Evolutionary conservation across 1,284 basidiomycete genomes (phyloP).

Genomic region (Cutaneotrichosporon curvatum): DNA sequence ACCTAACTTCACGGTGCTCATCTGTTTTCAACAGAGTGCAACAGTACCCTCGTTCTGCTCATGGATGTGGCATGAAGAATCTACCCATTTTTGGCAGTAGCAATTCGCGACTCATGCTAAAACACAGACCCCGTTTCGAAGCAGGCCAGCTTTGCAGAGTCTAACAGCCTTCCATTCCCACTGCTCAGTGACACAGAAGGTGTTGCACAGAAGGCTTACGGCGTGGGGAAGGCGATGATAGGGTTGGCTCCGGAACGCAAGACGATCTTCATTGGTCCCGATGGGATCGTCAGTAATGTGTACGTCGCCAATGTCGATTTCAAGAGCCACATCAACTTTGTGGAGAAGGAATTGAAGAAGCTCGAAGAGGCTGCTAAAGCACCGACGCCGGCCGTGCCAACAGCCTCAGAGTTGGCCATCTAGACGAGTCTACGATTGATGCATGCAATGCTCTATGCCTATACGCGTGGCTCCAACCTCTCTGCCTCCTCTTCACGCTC

Average conservation of each 20-base stretch:
- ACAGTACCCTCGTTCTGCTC: too few species aligned
- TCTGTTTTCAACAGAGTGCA: too few species aligned
- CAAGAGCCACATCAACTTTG: neutral
- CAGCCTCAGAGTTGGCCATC: too few species aligned
- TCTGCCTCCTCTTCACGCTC: conserved; percentile 10
- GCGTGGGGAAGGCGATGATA: conserved; percentile 58
- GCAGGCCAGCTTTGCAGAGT: conserved; percentile 64
- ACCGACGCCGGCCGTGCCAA: neutral
- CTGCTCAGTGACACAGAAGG: conserved; percentile 63
- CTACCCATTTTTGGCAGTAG: too few species aligned
- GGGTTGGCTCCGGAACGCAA: conserved; percentile 54
- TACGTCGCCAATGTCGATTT: conserved; percentile 5
- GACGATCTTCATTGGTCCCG: conserved; percentile 64
- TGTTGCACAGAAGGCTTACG: conserved; percentile 57
- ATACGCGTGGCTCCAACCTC: neutral
- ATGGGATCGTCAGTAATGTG: conserved; percentile 58
- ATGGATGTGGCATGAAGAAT: too few species aligned
- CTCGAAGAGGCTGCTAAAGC: neutral
- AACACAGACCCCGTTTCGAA: conserved; percentile 56
- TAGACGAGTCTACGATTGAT: too few species aligned
- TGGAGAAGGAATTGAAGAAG: neutral
- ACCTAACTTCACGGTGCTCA: too few species aligned
- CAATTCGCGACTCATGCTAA: neutral
- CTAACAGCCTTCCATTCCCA: conserved; percentile 65
- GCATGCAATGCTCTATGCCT: neutral